Evolutionary conservation across 2,329 filamentous ascomycete genomes (phyloP), one percentile per base, ranked within the genome.

Genomic region (Rhinocladiella mackenziei): DNA sequence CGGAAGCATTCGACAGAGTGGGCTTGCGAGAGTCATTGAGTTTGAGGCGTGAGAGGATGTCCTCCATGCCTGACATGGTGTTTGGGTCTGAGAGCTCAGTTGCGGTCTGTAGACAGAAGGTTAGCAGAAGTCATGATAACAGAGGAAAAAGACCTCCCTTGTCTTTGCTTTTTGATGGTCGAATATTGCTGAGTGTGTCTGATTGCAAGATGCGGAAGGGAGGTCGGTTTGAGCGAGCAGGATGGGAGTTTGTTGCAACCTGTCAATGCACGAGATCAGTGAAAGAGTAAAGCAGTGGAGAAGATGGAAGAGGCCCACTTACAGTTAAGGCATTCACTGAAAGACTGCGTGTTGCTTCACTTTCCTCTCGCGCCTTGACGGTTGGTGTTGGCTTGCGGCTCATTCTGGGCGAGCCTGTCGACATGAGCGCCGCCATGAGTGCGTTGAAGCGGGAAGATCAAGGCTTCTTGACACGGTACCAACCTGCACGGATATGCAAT

Each of bases 31-130:
- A 39, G 32, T 63, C 56, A 49, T 65, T 65, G 22, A 67, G 63
- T 14, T 66, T 63, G 28, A 70, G 58, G 28, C 64, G 69, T 23
- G 65, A 62, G 19, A 70, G 59, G 32, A 72, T 77, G 48, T 81
- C 81, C 57, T 92, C 86, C 72, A 89, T 80, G 6, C 67, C 61
- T n/a, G 66, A 33, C 30, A 42, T 38, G 22, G 19, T 34, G 19
- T 33, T 63, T 17, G 59, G 46, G 18, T 62, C 56, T 23, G 49
- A 31, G 22, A 35, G 42, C 25, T 61, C 62, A 9, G 43, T n/a
- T 18, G 29, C 6, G 25, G 31, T 18, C 50, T 50, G 34, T 15
- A 35, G 30, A 31, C n/a, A 38, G 5, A n/a, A 11, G 15, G 35
- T 39, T 33, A 45, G 37, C 13, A 29, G 13, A 6, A 45, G n/a